Evolutionary conservation across 2,329 filamentous ascomycete genomes (phyloP).

Genomic region (Aureobasidium sp.): DNA sequence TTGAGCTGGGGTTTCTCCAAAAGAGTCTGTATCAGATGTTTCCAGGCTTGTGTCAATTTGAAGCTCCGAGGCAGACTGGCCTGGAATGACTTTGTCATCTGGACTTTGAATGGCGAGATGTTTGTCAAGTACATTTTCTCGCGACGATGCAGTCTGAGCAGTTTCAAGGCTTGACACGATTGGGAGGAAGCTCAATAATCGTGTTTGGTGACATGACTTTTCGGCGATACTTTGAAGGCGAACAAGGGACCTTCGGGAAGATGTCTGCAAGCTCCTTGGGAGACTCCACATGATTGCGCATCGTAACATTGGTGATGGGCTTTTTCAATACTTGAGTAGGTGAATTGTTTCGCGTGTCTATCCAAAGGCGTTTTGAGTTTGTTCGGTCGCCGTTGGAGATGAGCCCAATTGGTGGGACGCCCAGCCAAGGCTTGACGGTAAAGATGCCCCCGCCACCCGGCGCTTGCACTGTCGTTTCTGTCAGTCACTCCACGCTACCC

Average conservation of each 20-base stretch:
- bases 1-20: background rate
- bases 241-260: too few relatives aligned
- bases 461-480: too few relatives aligned
- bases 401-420: background rate
- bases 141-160: background rate
- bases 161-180: background rate
- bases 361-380: constrained; percentile 10
- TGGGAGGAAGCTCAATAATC: background rate
- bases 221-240: background rate
- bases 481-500: background rate
- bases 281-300: too few relatives aligned
- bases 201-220: background rate
- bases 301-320: constrained; percentile 1
- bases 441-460: background rate
- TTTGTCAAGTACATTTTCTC: too few relatives aligned
- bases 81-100: background rate
- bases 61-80: too few relatives aligned
- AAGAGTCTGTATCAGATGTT: too few relatives aligned
- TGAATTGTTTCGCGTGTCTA: background rate
- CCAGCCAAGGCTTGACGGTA: background rate
- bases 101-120: too few relatives aligned
- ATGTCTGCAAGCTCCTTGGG: too few relatives aligned
- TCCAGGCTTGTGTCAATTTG: too few relatives aligned
- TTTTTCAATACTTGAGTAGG: background rate
- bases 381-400: background rate